These are phyloP conservation scores for Trametes cubensis DNA, from an alignment of 768 basidiomycete species.

Conservation along the genomic window DNA sequence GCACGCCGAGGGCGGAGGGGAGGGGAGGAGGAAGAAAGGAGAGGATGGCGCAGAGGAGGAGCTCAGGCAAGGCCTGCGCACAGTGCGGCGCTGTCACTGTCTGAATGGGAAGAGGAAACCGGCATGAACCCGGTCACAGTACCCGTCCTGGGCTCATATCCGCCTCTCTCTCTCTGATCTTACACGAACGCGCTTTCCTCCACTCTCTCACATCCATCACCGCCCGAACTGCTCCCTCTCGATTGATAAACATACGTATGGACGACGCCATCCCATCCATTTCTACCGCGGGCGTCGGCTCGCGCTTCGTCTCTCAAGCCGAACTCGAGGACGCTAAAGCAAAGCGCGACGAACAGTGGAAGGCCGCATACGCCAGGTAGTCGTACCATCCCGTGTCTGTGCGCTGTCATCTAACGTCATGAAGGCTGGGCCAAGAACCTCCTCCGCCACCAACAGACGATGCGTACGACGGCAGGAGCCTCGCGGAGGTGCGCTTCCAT, in stretches of 20 bases:
- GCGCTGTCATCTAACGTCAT: conserved; percentile 6
- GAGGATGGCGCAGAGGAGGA: conserved; percentile 9
- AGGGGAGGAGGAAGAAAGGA: conserved; percentile 11
- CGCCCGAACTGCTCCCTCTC: conserved; percentile 8
- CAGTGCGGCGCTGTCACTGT: conserved; percentile 23
- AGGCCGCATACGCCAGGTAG: conserved; percentile 84
- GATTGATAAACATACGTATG: conserved; percentile 49
- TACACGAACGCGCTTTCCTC: conserved; percentile 3
- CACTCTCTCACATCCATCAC: neutral
- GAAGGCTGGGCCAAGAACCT: conserved; percentile 81
- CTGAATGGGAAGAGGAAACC: conserved; percentile 14
- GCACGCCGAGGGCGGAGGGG: conserved; percentile 10
- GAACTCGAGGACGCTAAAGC: conserved; percentile 76
- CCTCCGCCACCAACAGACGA: conserved; percentile 78
- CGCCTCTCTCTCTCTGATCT: neutral
- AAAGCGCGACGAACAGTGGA: conserved; percentile 83
- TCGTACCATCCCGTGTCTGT: neutral
- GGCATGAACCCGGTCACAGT: conserved; percentile 8
- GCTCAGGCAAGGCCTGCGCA: conserved; percentile 11
- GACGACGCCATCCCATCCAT: conserved; percentile 76
- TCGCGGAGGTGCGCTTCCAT: conserved; percentile 73
- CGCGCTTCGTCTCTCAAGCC: conserved; percentile 79
- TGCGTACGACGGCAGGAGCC: conserved; percentile 78
- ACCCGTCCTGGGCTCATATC: neutral
- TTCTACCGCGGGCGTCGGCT: conserved; percentile 71